Base-by-base conservation (phyloP, 371 early-diverging fungal species). In the Lichtheimia hyalospora region DNA sequence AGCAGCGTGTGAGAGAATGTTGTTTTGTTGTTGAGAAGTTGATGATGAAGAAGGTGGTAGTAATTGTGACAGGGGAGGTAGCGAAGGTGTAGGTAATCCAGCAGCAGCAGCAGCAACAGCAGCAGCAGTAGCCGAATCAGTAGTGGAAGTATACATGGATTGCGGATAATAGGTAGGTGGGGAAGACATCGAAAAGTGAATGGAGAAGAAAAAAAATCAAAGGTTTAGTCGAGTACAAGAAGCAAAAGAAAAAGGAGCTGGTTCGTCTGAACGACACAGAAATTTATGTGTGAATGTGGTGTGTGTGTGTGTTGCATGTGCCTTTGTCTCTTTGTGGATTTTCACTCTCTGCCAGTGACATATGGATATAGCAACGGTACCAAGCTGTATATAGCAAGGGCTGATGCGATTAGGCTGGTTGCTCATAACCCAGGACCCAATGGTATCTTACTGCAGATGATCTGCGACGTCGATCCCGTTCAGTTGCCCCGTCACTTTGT, bases 1-100 rank as follows among this genome's bases (percentile, higher is more conserved):
- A 18, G 46, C 16, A 34, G 46, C n/a, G 16, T 46, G 49, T 49
- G 41, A 20, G 42, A 27, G 49, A 43, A 34, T 49, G 44, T 46
- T 57, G 54, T 25, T 60, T 40, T 14, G 56, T 0, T 57, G 57
- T 27, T n/a, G 46, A 46, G 46, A 46, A 16, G 46, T 12, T 2
- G 56, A 8, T 8, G 43, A 23, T 20, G 61, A 54, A 39, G 34
- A 7, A 20, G 63, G 52, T 13, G 75, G 70, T 44, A 79, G 60
- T n/a, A 79, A 58, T 53, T 73, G 74, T 2, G 80, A 76, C 49
- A 79, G 49, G 10, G 80, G 80, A 57, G 80, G 80, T 25, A 79
- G 54, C 12, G 80, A 74, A 52, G 72, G 61, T 23, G 57, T 63
- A 5, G 63, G 58, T 14, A 52, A 42, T 58, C 54, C 65, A 3